A percentile compares a stretch with the other conserved stretches of the same genome.
Evolutionary conservation across 2,329 filamentous ascomycete species (phyloP).

Genomic region (Trichoderma citrinoviride): DNA sequence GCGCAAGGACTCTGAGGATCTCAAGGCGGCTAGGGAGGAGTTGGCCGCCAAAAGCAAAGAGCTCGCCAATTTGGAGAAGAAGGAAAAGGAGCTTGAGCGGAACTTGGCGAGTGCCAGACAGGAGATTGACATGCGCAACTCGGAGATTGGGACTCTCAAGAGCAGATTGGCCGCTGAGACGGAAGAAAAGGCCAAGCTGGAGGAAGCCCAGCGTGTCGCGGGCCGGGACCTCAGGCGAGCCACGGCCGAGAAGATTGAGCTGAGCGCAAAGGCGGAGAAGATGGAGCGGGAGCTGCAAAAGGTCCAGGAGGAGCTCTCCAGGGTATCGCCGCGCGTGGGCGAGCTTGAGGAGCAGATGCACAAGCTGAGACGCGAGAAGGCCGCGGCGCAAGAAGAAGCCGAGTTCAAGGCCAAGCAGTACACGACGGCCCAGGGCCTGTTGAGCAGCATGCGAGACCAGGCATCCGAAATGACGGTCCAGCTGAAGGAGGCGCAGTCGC

Average conservation of each 20-base stretch:
- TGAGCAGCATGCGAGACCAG: constrained; percentile 92
- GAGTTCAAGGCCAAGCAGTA: constrained; percentile 85
- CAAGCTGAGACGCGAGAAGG: constrained; percentile 66
- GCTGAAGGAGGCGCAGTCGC: constrained; percentile 81
- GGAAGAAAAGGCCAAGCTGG: constrained; percentile 66
- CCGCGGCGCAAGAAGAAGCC: constrained; percentile 70
- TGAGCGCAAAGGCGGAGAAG: constrained; percentile 71
- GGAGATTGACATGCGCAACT: constrained; percentile 69
- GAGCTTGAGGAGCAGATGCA: constrained; percentile 72
- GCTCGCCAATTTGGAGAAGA: constrained; percentile 72
- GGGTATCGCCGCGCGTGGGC: constrained; percentile 58
- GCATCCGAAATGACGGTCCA: constrained; percentile 83
- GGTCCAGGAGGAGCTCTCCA: constrained; percentile 69
- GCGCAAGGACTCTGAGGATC: constrained; percentile 69
- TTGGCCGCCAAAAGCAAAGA: constrained; percentile 58
- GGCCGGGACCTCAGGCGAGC: constrained; percentile 75
- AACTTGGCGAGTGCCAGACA: constrained; percentile 71
- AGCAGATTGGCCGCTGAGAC: constrained; percentile 77
- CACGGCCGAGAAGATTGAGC: constrained; percentile 76
- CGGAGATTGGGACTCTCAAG: constrained; percentile 72
- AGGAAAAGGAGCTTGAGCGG: constrained; percentile 74
- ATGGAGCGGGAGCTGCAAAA: constrained; percentile 66
- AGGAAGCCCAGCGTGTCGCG: constrained; percentile 72
- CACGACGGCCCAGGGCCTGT: constrained; percentile 75
- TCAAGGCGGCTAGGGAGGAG: constrained; percentile 75